A percentile compares a stretch with the other conserved stretches of the same genome.
These are phyloP conservation scores for Aegilops umbellulata DNA, from an alignment of 176 grass and related monocot genomes.

Conservation along the genomic window DNA sequence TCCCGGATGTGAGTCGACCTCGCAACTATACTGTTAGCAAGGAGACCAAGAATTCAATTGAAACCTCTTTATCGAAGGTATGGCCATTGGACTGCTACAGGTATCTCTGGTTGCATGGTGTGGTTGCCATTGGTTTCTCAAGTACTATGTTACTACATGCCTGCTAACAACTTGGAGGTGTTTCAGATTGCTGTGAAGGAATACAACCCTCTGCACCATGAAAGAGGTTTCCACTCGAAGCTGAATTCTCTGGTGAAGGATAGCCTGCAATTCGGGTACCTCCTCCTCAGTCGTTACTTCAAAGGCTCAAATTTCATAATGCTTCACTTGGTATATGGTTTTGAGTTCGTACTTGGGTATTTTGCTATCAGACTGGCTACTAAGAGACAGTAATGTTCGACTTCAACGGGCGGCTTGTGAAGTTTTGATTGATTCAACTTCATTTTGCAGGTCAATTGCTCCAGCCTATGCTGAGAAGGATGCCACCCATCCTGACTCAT, in stretches of 20 bases:
- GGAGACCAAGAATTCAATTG: slow-evolving; percentile 58
- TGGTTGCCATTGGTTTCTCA: not conserved
- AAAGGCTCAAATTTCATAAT: not conserved
- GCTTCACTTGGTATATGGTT: not conserved
- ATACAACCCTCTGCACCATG: slow-evolving; percentile 92
- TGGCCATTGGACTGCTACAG: not conserved
- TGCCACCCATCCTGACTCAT: slow-evolving; percentile 10
- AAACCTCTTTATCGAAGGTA: slow-evolving; percentile 75
- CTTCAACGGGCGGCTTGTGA: no score
- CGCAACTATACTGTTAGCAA: slow-evolving; percentile 35
- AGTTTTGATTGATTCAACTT: not conserved
- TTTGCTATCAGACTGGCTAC: not conserved
- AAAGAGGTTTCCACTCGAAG: slow-evolving; percentile 90
- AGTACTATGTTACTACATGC: not conserved
- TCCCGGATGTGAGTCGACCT: slow-evolving; percentile 43
- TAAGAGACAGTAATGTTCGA: no score
- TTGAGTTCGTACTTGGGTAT: not conserved
- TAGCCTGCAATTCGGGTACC: slow-evolving; percentile 86
- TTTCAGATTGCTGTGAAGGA: slow-evolving; percentile 72
- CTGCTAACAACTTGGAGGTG: slow-evolving; percentile 12
- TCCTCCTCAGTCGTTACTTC: not conserved
- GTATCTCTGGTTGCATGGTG: not conserved
- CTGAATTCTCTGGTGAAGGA: slow-evolving; percentile 71
- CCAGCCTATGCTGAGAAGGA: slow-evolving; percentile 19
- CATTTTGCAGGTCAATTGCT: slow-evolving; percentile 55